These are phyloP conservation scores for Macaranga tanarius DNA, from an alignment of 441 rosid species.

Conservation along the genomic window DNA sequence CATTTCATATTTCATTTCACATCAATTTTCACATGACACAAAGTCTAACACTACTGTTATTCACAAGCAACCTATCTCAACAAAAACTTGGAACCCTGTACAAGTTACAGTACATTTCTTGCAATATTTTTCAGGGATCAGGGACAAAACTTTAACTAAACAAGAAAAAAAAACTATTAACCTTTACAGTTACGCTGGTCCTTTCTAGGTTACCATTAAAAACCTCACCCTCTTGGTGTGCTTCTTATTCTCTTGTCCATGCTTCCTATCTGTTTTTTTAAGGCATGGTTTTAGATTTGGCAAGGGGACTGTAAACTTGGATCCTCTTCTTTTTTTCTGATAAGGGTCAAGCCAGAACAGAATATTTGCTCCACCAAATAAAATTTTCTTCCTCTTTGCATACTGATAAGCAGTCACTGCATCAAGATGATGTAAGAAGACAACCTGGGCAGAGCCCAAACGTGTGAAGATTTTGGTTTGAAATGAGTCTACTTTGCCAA, in stretches of 20 bases:
- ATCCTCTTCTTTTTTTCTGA: constrained; percentile 14
- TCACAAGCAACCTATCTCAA: background rate
- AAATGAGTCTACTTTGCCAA: constrained; percentile 26
- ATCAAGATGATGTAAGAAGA: constrained; percentile 29
- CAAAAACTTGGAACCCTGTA: background rate
- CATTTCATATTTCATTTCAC: too few relatives aligned
- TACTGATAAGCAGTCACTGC: constrained; percentile 33
- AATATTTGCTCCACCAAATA: constrained; percentile 24
- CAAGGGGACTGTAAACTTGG: constrained; percentile 6
- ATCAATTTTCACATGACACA: background rate
- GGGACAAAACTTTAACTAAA: background rate
- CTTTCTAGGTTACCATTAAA: constrained; percentile 16
- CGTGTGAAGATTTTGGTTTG: constrained; percentile 24
- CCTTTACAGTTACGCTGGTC: background rate
- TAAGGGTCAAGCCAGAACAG: constrained; percentile 27
- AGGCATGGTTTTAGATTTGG: constrained; percentile 29
- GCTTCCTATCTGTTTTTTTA: constrained; percentile 11
- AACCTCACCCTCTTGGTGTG: constrained; percentile 26
- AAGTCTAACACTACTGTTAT: too few relatives aligned
- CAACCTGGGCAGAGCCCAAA: constrained; percentile 32
- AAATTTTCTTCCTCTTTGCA: constrained; percentile 31
- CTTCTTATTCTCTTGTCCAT: constrained; percentile 14
- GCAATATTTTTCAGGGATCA: background rate
- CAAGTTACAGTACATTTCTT: background rate
- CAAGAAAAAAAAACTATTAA: background rate